phyloP scores from a whole-genome alignment of 805 yeast genomes.

The Candida hungchunana region DNA sequence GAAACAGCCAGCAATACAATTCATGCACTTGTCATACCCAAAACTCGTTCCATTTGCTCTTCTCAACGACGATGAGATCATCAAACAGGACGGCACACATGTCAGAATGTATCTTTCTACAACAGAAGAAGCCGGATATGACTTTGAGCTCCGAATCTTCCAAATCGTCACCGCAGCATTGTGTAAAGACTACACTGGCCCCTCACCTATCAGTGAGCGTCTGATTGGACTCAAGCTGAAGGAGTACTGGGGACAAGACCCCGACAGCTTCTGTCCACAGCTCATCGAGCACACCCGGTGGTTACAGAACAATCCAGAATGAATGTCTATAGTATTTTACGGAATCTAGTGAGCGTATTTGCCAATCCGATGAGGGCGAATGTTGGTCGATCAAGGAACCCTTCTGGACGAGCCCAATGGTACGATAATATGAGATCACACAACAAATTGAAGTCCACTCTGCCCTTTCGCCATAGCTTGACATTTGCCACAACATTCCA shows the following conservation, averaged over 20 bases:
- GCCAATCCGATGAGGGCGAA: conserved; percentile 20
- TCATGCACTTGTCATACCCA: conserved; percentile 62
- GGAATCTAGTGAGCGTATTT: conserved; percentile 15
- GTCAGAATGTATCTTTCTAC: conserved; percentile 30
- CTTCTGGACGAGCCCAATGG: conserved; percentile 21
- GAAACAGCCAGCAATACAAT: conserved; percentile 28
- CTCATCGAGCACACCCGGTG: conserved; percentile 33
- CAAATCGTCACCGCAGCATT: conserved; percentile 34
- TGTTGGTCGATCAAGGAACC: conserved; percentile 13
- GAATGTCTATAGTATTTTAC: background rate
- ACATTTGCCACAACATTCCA: conserved; percentile 14
- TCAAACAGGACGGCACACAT: conserved; percentile 24
- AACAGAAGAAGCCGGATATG: conserved; percentile 29
- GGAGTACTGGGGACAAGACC: conserved; percentile 26
- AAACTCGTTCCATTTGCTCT: conserved; percentile 36
- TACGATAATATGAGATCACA: conserved; percentile 19
- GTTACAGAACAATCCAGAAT: conserved; percentile 29
- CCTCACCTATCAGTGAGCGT: conserved; percentile 20
- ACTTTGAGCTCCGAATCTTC: conserved; percentile 38
- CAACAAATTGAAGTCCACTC: conserved; percentile 8
- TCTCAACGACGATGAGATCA: conserved; percentile 26
- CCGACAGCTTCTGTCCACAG: conserved; percentile 28
- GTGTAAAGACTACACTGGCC: conserved; percentile 29
- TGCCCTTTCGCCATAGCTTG: conserved; percentile 10
- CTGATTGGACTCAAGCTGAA: conserved; percentile 28